Conservation (phyloP, 192 early-diverging fungal species). For the Linnemannia exigua region DNA sequence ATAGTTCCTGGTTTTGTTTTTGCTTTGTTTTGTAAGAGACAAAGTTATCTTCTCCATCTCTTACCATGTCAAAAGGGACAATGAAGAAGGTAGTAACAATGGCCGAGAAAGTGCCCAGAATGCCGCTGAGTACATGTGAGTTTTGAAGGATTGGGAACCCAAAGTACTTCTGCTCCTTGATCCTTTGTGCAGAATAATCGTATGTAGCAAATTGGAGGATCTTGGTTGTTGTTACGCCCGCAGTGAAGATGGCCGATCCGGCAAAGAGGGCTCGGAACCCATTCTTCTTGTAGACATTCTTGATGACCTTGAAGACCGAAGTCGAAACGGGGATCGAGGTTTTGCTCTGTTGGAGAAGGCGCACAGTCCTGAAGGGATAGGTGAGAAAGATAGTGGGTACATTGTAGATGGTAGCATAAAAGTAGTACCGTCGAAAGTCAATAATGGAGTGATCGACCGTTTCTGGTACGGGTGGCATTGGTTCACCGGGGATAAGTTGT, state of each 20-base stretch:
- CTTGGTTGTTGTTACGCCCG: conserved; percentile 34
- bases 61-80: conserved; percentile 53
- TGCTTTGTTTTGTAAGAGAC: neutral
- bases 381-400: conserved; percentile 37
- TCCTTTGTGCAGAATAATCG: conserved; percentile 35
- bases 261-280: conserved; percentile 44
- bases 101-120: conserved; percentile 48
- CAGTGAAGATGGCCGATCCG: conserved; percentile 39
- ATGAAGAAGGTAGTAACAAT: conserved; percentile 44
- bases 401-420: conserved; percentile 50
- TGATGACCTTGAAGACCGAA: conserved; percentile 41
- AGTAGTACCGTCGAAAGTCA: conserved; percentile 54
- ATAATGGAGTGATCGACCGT: conserved; percentile 30
- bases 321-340: conserved; percentile 25
- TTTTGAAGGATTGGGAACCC: conserved; percentile 32
- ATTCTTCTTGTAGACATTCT: conserved; percentile 21
- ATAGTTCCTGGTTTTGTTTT: too few species aligned
- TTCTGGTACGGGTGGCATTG: conserved; percentile 36
- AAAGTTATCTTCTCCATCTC: neutral
- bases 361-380: conserved; percentile 50
- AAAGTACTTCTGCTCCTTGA: conserved; percentile 36
- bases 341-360: conserved; percentile 53
- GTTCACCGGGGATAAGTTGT: neutral
- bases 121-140: conserved; percentile 17
- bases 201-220: conserved; percentile 58